Conservation (phyloP, 768 basidiomycete genomes). For the Termitomyces sp. region DNA sequence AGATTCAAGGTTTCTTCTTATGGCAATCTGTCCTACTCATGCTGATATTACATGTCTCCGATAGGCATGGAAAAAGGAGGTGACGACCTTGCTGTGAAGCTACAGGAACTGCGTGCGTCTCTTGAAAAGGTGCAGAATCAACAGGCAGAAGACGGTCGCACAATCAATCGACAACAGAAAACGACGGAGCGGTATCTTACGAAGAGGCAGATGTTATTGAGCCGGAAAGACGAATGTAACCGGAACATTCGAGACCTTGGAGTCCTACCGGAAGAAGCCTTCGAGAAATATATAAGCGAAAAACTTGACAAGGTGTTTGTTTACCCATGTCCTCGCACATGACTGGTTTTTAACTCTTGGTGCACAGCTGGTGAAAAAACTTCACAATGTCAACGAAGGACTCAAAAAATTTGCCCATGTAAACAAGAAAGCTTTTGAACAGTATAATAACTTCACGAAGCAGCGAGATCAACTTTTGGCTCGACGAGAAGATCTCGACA, state of each 20-base stretch:
- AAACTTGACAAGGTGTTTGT: constrained; percentile 82
- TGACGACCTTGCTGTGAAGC: constrained; percentile 53
- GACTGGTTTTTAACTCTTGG: background rate
- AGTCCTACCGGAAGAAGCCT: constrained; percentile 95
- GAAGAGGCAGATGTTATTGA: constrained; percentile 80
- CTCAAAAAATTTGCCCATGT: constrained; percentile 97
- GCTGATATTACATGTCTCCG: background rate
- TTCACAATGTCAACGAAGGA: constrained; percentile 89
- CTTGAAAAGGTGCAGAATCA: constrained; percentile 77
- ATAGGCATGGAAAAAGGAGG: constrained; percentile 68
- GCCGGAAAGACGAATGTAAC: constrained; percentile 90
- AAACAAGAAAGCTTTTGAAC: constrained; percentile 99
- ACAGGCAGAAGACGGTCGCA: constrained; percentile 82
- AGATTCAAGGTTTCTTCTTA: constrained; percentile 48
- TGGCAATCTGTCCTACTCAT: background rate
- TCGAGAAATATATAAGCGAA: constrained; percentile 87
- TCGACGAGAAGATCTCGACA: constrained; percentile 88
- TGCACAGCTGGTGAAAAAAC: constrained; percentile 79
- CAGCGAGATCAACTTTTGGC: constrained; percentile 88
- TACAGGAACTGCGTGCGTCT: constrained; percentile 60
- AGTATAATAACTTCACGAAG: constrained; percentile 97
- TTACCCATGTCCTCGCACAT: constrained; percentile 19
- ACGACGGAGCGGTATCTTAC: constrained; percentile 91
- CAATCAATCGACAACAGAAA: constrained; percentile 90
- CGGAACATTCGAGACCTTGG: constrained; percentile 95